Evolutionary conservation across 2,329 filamentous ascomycete species (phyloP).

Genomic region (Daldinia eschscholtzii): DNA sequence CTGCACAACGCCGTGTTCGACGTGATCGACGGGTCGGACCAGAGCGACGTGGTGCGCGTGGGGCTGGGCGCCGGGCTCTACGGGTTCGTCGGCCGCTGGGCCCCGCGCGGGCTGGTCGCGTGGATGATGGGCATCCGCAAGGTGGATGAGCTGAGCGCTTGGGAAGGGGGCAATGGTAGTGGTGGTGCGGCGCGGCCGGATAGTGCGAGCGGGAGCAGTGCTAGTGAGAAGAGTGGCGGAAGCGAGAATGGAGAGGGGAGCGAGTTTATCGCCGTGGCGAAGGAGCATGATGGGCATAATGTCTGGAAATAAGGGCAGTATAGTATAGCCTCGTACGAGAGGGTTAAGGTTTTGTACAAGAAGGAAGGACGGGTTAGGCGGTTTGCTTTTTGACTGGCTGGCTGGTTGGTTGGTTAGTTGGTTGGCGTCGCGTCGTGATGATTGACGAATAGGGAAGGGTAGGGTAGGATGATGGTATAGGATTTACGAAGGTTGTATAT

Average conservation of each 20-base stretch:
- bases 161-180: constrained; percentile 57
- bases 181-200: constrained; percentile 44
- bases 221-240: constrained; percentile 51
- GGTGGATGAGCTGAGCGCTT: constrained; percentile 68
- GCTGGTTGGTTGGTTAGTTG: constrained; percentile 12
- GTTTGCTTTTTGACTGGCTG: constrained; percentile 1
- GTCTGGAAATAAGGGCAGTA: constrained; percentile 57
- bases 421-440: constrained; percentile 22
- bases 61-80: constrained; percentile 88
- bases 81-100: constrained; percentile 84
- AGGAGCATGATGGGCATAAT: constrained; percentile 58
- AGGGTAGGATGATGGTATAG: constrained; percentile 2
- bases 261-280: constrained; percentile 66
- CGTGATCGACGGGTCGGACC: constrained; percentile 77
- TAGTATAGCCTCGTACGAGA: background rate
- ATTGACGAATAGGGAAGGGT: constrained; percentile 15
- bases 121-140: constrained; percentile 90
- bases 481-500: constrained; percentile 31
- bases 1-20: constrained; percentile 93
- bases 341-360: background rate
- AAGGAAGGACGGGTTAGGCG: background rate
- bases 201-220: constrained; percentile 53
- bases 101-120: constrained; percentile 81
- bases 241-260: constrained; percentile 53
- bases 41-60: constrained; percentile 76